Percentiles rank a stretch among this genome's conserved stretches.
Conservation (phyloP, 2,329 filamentous ascomycete genomes). For the Penicillium crustosum region DNA sequence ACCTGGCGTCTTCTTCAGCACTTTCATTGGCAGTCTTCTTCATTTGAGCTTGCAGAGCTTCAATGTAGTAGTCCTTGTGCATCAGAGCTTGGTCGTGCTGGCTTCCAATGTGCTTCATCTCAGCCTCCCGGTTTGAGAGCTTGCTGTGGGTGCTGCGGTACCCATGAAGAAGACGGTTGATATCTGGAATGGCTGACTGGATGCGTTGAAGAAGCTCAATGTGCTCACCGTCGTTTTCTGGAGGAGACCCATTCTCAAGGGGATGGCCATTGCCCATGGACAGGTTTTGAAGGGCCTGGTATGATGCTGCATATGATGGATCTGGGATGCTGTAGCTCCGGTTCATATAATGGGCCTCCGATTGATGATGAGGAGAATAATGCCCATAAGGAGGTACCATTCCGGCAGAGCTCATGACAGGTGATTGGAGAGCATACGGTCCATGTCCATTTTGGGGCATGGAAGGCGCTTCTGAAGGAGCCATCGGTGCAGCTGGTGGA, state of each 20-base stretch:
- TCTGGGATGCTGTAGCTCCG: conserved; percentile 34
- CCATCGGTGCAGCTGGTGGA: conserved; percentile 22
- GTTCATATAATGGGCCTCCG: conserved; percentile 29
- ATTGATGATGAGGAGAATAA: conserved; percentile 30
- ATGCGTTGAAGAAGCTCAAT: conserved; percentile 46
- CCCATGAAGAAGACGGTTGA: conserved; percentile 45
- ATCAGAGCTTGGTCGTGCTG: conserved; percentile 54
- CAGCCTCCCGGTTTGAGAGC: conserved; percentile 50
- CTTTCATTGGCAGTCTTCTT: conserved; percentile 51
- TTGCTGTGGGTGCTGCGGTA: conserved; percentile 55
- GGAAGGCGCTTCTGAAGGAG: conserved; percentile 27
- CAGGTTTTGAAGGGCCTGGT: conserved; percentile 34
- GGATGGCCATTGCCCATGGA: conserved; percentile 21
- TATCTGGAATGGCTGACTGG: conserved; percentile 49
- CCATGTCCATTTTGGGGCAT: conserved; percentile 30
- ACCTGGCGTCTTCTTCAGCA: conserved; percentile 47
- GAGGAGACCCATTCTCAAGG: conserved; percentile 35
- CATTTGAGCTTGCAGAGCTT: conserved; percentile 52
- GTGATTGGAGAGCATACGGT: conserved; percentile 36
- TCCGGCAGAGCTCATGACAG: conserved; percentile 36
- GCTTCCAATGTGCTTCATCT: conserved; percentile 50
- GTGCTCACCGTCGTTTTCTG: conserved; percentile 36
- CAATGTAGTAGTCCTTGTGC: conserved; percentile 56
- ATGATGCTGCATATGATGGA: conserved; percentile 29
- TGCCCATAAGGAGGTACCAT: conserved; percentile 35